These are phyloP conservation scores for Acacia confusa DNA, from an alignment of 306 rosid genomes.

Conservation along the genomic window DNA sequence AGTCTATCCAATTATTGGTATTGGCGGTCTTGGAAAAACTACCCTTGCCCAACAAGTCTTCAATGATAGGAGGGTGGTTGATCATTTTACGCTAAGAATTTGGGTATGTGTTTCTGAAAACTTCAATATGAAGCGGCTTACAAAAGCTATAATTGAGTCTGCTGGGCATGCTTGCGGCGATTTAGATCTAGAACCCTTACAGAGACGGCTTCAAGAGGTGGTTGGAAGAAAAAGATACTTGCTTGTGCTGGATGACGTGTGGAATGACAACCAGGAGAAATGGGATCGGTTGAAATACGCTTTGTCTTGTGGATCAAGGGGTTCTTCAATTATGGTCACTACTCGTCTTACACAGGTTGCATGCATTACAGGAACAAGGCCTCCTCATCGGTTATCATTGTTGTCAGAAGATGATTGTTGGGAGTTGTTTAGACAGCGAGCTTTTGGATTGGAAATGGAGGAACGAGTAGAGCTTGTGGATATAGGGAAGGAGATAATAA, in stretches of 20 bases:
- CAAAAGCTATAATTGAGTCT: background rate
- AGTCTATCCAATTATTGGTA: constrained; percentile 1
- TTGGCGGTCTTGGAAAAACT: constrained; percentile 30
- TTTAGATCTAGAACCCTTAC: background rate
- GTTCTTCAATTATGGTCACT: constrained; percentile 26
- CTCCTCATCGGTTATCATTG: no score
- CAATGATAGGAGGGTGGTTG: background rate
- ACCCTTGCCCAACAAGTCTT: constrained; percentile 21
- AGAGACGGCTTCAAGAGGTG: background rate
- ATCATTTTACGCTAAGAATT: background rate
- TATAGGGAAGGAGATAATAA: no score
- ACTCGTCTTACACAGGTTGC: constrained; percentile 11
- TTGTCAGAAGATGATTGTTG: no score
- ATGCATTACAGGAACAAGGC: no score
- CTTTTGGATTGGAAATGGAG: no score
- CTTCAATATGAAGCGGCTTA: background rate
- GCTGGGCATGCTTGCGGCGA: background rate
- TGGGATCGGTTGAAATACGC: constrained; percentile 25
- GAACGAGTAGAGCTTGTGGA: no score
- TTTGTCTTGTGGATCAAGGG: constrained; percentile 20
- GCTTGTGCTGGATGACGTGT: constrained; percentile 34
- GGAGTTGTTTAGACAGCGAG: no score
- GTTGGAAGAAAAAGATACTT: constrained; percentile 12
- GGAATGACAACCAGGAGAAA: constrained; percentile 30
- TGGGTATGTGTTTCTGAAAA: constrained; percentile 13